Base-by-base conservation (phyloP, 257 asterid genomes). In the Anisodus acutangulus region DNA sequence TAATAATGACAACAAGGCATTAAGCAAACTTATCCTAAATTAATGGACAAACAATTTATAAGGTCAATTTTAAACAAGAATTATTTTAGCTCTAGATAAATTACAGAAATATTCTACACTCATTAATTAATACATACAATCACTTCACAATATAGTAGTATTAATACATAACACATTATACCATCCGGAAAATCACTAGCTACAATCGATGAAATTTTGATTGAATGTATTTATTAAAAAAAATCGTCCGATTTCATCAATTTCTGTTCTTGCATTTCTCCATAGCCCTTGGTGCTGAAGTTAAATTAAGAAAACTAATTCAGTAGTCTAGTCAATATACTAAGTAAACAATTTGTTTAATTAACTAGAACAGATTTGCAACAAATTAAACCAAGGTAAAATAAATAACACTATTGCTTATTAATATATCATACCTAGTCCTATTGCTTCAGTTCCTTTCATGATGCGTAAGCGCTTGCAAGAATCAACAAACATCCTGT, bases 381-480 rank as follows among this genome's bases (percentile, higher is more conserved):
- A 41, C 45, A 41, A 41, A 41, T 41, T 3, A 41, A 41, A 41
- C 45, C 4, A 41, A 41, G 45, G 45, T 41, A 41, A 2, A 41
- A 41, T 41, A 41, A 41, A 41, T 41, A 41, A 41, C 45, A 41
- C 4, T 41, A 41, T 41, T 41, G 45, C 5, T 41, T 3, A 41
- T 41, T 41, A 41, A 5, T 41, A 3, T 41, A 41, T 41, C 45
- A 41, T 41, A 41, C 45, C 45, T 41, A 41, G 86, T 53, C 91
- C 91, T 16, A 84, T 87, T 57, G 91, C 90, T 49, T 89, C 90
- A 6, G 64, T 55, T 58, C 89, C 91, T 84, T 84, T 89, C 91
- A 87, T 87, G 22, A 89, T 85, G 81, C 86, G 90, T 55, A 89
- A 85, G 62, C 91, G 90, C 85, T 89, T 89, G 89, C 91, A 89